phyloP scores from a whole-genome alignment of 2,329 filamentous ascomycete genomes.

The Aspergillus quadrilineatus region DNA sequence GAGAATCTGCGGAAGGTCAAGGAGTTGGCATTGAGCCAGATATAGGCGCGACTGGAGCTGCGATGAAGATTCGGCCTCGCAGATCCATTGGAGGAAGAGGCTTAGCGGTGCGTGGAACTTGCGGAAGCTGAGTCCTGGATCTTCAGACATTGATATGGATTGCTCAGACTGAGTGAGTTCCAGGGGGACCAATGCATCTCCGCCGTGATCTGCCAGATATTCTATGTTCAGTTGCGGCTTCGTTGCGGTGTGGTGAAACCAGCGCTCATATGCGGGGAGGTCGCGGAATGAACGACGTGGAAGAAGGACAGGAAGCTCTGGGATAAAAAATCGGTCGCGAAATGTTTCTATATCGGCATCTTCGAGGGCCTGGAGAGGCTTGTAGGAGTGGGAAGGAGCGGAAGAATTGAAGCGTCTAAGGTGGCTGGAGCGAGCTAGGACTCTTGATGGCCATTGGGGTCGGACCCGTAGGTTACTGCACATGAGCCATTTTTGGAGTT shows the following conservation, averaged over 20 bases:
- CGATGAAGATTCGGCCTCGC: slow-evolving; percentile 24
- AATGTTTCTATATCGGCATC: slow-evolving; percentile 49
- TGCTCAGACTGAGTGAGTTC: slow-evolving; percentile 51
- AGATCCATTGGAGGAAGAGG: slow-evolving; percentile 61
- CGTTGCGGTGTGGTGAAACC: slow-evolving; percentile 55
- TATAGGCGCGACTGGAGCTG: slow-evolving; percentile 59
- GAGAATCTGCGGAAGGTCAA: slow-evolving; percentile 64
- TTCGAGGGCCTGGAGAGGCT: slow-evolving; percentile 30
- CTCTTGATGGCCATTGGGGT: slow-evolving; percentile 5
- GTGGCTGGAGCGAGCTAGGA: background rate
- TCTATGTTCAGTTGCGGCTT: slow-evolving; percentile 38
- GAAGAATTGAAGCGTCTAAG: background rate
- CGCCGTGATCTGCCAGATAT: slow-evolving; percentile 48
- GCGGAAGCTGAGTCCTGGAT: slow-evolving; percentile 37
- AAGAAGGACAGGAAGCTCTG: slow-evolving; percentile 55
- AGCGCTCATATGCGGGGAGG: slow-evolving; percentile 57
- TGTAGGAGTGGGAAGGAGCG: slow-evolving; percentile 18
- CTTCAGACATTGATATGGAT: background rate
- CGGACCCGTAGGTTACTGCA: slow-evolving; percentile 17
- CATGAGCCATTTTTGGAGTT: slow-evolving; percentile 25
- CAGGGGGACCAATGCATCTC: slow-evolving; percentile 55
- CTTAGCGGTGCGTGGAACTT: slow-evolving; percentile 54
- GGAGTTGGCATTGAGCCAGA: slow-evolving; percentile 76
- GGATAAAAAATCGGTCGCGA: slow-evolving; percentile 52
- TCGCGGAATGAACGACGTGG: slow-evolving; percentile 43